A percentile compares a stretch with the other conserved stretches of the same genome.
These are phyloP conservation scores for Trypanosoma avium DNA, from an alignment of 208 protist genomes.

Conservation along the genomic window DNA sequence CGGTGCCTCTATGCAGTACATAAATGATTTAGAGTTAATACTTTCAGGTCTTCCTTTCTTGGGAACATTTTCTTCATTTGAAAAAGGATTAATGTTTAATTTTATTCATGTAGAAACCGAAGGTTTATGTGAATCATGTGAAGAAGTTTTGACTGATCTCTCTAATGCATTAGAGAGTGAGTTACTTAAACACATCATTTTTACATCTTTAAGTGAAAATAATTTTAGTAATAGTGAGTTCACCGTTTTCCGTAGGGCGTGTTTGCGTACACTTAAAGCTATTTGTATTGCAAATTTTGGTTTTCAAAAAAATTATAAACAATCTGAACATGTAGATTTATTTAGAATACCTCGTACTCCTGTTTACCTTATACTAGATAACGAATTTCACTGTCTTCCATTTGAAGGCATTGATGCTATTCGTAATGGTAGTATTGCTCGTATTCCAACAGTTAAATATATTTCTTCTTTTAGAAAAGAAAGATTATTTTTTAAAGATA, in stretches of 20 bases:
- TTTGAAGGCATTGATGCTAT: constrained; percentile 63
- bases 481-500: background rate
- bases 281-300: background rate
- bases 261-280: constrained; percentile 6
- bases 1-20: background rate
- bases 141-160: constrained; percentile 10
- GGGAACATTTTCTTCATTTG: background rate
- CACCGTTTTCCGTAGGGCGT: constrained; percentile 21
- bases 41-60: constrained; percentile 20
- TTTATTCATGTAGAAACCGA: constrained; percentile 2
- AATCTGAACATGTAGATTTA: constrained; percentile 40
- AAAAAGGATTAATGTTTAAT: constrained; percentile 10
- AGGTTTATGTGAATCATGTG: constrained; percentile 3
- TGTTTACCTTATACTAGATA: constrained; percentile 55
- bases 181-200: constrained; percentile 23
- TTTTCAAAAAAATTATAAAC: background rate
- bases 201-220: constrained; percentile 7
- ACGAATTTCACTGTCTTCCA: constrained; percentile 54
- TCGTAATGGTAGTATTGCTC: constrained; percentile 40
- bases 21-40: constrained; percentile 16
- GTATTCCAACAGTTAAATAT: constrained; percentile 33
- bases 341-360: constrained; percentile 46
- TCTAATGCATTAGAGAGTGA: constrained; percentile 20
- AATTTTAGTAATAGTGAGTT: constrained; percentile 19
- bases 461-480: background rate